Base-by-base conservation (phyloP, 1,284 basidiomycete genomes). In the Ustilago crameri region DNA sequence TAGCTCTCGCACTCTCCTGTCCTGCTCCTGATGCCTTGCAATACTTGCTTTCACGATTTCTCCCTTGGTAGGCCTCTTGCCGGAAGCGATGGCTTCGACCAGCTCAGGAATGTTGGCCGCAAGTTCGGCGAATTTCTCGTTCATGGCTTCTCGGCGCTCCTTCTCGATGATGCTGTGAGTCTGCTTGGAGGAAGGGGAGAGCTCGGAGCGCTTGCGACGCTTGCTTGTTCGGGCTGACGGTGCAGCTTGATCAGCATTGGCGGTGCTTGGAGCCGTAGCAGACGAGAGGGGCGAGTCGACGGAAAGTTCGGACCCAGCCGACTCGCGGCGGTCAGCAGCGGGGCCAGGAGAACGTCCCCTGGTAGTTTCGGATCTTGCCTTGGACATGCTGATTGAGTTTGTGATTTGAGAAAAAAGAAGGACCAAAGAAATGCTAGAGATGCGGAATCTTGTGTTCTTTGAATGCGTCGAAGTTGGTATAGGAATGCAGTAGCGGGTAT, bases 41-140 rank as follows among this genome's bases (percentile, higher is more conserved):
- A 73, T 73, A 52, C 60, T 64, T 27, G 69, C 69, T 46, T 67
- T 73, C 64, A 73, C 69, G 41, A 73, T 73, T n/a, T 73, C 69
- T 24, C 69, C 69, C 48, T 73, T 73, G 49, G 69, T 73, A 14
- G 69, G 69, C 10, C 60, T 43, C 47, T 67, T 73, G 20, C 69
- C 69, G 0, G 64, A 38, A 2, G 52, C 59, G 14, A 73, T 51
- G 14, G 69, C 69, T 24, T 67, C 59, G 22, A 64, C 60, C 3
- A 73, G 60, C 43, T 73, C 63, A 1, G 69, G 69, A 15, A 73
- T 61, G 43, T 64, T 58, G 53, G 63, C 64, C 24, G 69, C 69
- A 0, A 73, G 69, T 23, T 73, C 69, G 3, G 63, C 51, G 22
- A 73, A 73, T 26, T 66, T 67, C 22, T 73, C 69, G 48, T 73